Percentiles rank a stretch among this genome's conserved stretches.
Conservation (phyloP, 306 rosid species). For the Delonix regia region DNA sequence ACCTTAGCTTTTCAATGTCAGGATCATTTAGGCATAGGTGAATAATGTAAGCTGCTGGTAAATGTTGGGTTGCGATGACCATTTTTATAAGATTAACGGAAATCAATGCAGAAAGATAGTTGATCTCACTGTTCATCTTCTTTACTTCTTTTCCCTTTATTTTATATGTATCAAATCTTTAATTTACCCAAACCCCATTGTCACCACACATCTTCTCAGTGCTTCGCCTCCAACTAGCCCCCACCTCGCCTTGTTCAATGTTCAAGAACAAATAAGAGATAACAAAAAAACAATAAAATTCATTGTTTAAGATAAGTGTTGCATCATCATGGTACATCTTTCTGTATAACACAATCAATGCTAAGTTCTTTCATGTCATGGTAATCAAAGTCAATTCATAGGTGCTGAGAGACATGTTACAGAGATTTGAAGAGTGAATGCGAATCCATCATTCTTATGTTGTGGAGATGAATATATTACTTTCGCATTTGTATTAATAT, state of each 20-base stretch:
- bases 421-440: background rate
- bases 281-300: background rate
- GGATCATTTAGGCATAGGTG: slow-evolving; percentile 46
- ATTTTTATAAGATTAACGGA: slow-evolving; percentile 50
- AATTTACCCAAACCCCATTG: background rate
- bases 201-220: background rate
- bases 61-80: slow-evolving; percentile 52
- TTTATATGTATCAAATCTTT: background rate
- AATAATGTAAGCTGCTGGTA: slow-evolving; percentile 56
- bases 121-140: slow-evolving; percentile 39
- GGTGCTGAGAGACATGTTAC: background rate
- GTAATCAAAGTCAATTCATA: slow-evolving; percentile 11
- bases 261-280: background rate
- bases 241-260: background rate
- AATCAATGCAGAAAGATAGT: slow-evolving; percentile 46
- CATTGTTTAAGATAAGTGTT: background rate
- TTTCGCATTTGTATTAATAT: background rate
- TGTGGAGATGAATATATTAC: background rate
- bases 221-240: background rate
- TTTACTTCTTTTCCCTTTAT: slow-evolving; percentile 4
- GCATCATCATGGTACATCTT: background rate
- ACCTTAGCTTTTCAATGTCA: slow-evolving; percentile 51
- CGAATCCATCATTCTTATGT: background rate
- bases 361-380: slow-evolving; percentile 10
- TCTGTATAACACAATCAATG: slow-evolving; percentile 1